phyloP scores from a whole-genome alignment of 106 monocot genomes.

The Allium sativum region DNA sequence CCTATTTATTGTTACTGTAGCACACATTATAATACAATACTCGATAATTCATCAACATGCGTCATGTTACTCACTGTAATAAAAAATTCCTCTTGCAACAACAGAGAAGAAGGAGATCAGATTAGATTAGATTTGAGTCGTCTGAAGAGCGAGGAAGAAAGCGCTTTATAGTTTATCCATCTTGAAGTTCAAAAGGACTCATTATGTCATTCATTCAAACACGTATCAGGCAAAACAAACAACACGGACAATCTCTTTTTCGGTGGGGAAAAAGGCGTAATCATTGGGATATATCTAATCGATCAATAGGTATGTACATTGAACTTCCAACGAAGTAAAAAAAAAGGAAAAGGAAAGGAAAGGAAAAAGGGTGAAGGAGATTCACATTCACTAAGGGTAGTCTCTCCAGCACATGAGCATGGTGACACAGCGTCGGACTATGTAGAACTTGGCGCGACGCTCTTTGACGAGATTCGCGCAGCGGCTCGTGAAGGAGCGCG shows the following conservation, averaged over 20 bases:
- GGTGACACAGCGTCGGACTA: conserved; percentile 43
- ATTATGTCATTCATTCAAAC: not conserved
- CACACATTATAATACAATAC: not conserved
- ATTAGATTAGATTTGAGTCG: too few relatives aligned
- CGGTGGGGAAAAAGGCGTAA: too few relatives aligned
- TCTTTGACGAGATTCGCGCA: conserved; percentile 36
- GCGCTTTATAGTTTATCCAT: too few relatives aligned
- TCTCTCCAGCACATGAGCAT: conserved; percentile 31
- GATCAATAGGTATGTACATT: not conserved
- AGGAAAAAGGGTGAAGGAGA: not conserved
- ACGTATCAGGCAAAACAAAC: not conserved
- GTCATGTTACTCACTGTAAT: not conserved
- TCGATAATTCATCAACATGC: not conserved
- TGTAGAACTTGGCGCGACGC: conserved; percentile 46
- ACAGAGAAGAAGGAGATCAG: too few relatives aligned
- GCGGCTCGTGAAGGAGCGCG: conserved; percentile 18
- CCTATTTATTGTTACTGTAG: not conserved
- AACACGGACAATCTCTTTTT: too few relatives aligned
- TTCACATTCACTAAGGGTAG: conserved; percentile 1
- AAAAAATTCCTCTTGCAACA: not conserved
- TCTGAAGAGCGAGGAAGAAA: too few relatives aligned
- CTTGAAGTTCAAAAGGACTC: too few relatives aligned
- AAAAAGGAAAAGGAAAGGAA: not conserved
- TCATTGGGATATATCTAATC: not conserved
- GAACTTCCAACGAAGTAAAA: not conserved